Evolutionary conservation across 176 grass and related monocot species (phyloP), one percentile per base, ranked within the genome.

Genomic region (Musa schizocarpa): DNA sequence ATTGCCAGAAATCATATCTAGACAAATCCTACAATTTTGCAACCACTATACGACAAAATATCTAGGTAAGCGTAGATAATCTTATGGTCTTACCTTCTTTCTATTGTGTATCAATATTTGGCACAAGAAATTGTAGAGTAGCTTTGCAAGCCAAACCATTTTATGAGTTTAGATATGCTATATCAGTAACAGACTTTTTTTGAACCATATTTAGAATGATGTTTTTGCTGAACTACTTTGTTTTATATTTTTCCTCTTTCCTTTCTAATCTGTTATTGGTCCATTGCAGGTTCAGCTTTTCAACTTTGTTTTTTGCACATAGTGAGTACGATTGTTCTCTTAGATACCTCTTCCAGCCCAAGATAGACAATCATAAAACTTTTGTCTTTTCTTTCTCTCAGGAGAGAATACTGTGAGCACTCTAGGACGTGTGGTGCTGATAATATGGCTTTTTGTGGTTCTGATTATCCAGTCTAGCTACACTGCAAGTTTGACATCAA

Each of bases 401-500:
- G 95, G 74, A 87, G 88, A 98, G 83, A 89, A 87, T 54, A 91
- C 90, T n/a, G 73, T 90, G 80, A 91, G 90, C 72, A 89, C 88
- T 52, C 76, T 98, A 67, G 90, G 95, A 71, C 90, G 95, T 8
- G 88, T 69, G 16, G 82, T 98, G 23, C 57, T 98, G 76, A 80
- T 98, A 84, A 98, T 98, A 85, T 98, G 95, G 94, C 69, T 98
- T 4, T 93, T 93, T 78, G 90, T 98, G 73, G 95, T 98, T 82
- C 83, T 98, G 76, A 98, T 98, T 48, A 98, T 98, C 79, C 90
- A 93, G 69, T 91, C 88, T 9, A 98, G 95, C 80, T 98, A 98
- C 64, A 98, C 95, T 8, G 95, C 95, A 4, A 98, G 95, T 84
- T 86, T 98, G 77, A 93, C 95, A 68, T 98, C 95, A 20, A 98